Percentiles rank a stretch among this genome's conserved stretches.
These are phyloP conservation scores for Diplocarpon mali DNA, from an alignment of 2,329 filamentous ascomycete species.

Conservation along the genomic window DNA sequence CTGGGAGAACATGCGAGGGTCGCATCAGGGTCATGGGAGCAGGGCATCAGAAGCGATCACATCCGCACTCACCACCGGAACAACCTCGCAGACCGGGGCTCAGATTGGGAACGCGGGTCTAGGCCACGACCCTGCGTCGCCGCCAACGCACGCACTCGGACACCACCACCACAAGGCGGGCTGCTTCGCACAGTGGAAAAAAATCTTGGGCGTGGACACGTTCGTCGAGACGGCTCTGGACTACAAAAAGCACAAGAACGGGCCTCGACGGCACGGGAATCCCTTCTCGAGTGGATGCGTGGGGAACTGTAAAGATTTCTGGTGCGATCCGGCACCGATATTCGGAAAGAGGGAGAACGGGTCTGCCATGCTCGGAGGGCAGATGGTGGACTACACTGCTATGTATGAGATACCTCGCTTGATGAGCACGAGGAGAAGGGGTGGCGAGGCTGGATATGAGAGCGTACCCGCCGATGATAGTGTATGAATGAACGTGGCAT, in stretches of 20 bases:
- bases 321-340: conserved; percentile 78
- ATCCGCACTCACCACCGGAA: conserved; percentile 64
- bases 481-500: conserved; percentile 10
- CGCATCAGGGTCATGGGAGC: conserved; percentile 46
- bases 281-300: conserved; percentile 75
- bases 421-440: conserved; percentile 15
- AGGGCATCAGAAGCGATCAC: conserved; percentile 49
- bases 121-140: conserved; percentile 45
- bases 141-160: conserved; percentile 31
- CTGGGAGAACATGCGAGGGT: conserved; percentile 88
- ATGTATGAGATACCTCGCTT: conserved; percentile 71
- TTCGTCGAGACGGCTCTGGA: conserved; percentile 86
- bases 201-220: conserved; percentile 79
- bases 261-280: conserved; percentile 47
- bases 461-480: conserved; percentile 22
- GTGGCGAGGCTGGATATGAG: conserved; percentile 20
- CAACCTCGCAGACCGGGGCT: conserved; percentile 52
- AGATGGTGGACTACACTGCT: conserved; percentile 72
- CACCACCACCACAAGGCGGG: conserved; percentile 48
- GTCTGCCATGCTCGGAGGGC: conserved; percentile 64
- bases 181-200: conserved; percentile 68
- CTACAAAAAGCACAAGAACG: conserved; percentile 40
- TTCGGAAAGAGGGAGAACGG: conserved; percentile 68
- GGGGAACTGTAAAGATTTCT: conserved; percentile 93
- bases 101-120: conserved; percentile 58